Evolutionary conservation across 2,329 filamentous ascomycete species (phyloP).

Genomic region (Pseudogymnoascus sp.): DNA sequence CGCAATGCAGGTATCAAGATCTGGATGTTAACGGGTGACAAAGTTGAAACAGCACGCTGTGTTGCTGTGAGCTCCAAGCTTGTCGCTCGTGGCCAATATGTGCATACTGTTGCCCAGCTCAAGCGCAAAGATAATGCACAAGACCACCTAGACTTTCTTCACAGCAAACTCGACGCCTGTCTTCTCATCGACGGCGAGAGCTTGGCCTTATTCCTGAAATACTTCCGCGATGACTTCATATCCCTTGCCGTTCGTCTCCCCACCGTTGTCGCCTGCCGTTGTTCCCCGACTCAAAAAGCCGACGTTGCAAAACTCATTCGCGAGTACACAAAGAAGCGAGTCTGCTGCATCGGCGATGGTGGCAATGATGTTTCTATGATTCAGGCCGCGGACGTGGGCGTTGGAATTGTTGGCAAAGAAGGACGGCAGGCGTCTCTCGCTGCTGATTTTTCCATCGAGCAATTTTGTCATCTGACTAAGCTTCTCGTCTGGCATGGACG

Average conservation of each 20-base stretch:
- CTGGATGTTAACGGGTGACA: conserved; percentile 99
- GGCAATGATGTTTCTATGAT: conserved; percentile 99
- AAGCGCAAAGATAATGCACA: conserved; percentile 77
- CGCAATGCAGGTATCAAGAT: conserved; percentile 98
- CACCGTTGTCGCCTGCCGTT: conserved; percentile 90
- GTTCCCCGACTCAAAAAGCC: conserved; percentile 93
- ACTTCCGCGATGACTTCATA: conserved; percentile 81
- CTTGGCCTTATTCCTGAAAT: conserved; percentile 69
- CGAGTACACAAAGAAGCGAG: conserved; percentile 82
- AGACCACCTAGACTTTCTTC: conserved; percentile 80
- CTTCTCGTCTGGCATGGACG: conserved; percentile 97
- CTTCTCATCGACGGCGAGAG: conserved; percentile 94
- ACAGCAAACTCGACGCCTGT: conserved; percentile 77
- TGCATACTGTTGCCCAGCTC: conserved; percentile 83
- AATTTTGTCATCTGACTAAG: conserved; percentile 92
- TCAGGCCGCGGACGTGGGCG: conserved; percentile 93
- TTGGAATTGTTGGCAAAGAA: conserved; percentile 97
- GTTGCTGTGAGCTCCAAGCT: conserved; percentile 93
- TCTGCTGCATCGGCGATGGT: conserved; percentile 95
- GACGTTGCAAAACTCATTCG: conserved; percentile 88
- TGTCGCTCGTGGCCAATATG: conserved; percentile 87
- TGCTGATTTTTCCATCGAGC: conserved; percentile 92
- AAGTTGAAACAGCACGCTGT: conserved; percentile 93
- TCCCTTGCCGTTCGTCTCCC: conserved; percentile 79
- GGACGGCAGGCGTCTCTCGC: conserved; percentile 89